Conservation (phyloP, 2,329 filamentous ascomycete genomes). For the Fusarium cyanostomum region DNA sequence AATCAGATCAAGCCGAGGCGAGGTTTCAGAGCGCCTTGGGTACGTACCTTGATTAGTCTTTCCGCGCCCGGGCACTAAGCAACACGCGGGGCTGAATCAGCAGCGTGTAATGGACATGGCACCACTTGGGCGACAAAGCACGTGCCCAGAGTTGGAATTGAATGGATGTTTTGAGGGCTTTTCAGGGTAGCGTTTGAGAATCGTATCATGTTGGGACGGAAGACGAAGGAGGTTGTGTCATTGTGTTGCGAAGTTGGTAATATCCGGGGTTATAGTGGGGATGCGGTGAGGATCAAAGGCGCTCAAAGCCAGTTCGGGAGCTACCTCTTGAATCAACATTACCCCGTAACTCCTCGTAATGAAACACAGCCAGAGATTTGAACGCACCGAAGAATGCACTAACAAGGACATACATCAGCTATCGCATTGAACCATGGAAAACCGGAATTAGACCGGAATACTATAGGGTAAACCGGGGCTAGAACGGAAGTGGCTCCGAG, state of each 20-base stretch:
- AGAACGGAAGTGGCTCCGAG: neutral
- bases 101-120: constrained; percentile 17
- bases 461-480: no score
- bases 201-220: neutral
- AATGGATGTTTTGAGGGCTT: neutral
- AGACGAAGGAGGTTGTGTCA: neutral
- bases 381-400: no score
- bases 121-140: neutral
- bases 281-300: neutral
- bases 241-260: neutral
- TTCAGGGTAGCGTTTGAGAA: neutral
- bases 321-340: no score
- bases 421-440: neutral
- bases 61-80: no score
- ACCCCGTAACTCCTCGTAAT: no score
- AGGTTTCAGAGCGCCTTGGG: neutral
- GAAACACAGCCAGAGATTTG: no score
- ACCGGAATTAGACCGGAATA: no score
- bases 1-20: no score
- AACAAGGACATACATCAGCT: no score
- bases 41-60: neutral
- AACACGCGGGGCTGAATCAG: constrained; percentile 26
- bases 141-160: neutral
- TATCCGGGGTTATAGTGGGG: no score
- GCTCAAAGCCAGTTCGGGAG: no score